Evolutionary conservation across 1,284 basidiomycete genomes (phyloP).

Genomic region (Pyrrhoderma lamaoense): DNA sequence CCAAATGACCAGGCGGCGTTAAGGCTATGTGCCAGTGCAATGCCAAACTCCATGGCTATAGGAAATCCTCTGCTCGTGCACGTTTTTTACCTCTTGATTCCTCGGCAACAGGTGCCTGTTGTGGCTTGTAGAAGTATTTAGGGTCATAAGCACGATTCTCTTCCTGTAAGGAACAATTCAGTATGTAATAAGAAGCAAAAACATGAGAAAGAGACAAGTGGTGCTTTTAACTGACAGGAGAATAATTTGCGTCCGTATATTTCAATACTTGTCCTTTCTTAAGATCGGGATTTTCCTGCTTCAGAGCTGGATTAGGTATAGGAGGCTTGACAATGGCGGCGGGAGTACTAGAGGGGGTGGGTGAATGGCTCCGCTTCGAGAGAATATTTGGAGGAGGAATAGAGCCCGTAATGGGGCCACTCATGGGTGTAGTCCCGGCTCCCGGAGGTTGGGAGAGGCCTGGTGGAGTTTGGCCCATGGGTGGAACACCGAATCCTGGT

Average conservation of each 20-base stretch:
- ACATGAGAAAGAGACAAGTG: slow-evolving; percentile 19
- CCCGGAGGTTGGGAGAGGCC: slow-evolving; percentile 23
- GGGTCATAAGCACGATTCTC: slow-evolving; percentile 72
- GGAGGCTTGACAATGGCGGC: slow-evolving; percentile 35
- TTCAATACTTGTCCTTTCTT: slow-evolving; percentile 76
- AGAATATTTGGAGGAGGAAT: neutral
- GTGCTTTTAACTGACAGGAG: slow-evolving; percentile 41
- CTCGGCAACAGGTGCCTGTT: slow-evolving; percentile 31
- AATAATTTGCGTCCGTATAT: slow-evolving; percentile 70
- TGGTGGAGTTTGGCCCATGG: slow-evolving; percentile 8
- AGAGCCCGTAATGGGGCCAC: neutral
- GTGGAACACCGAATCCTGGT: slow-evolving; percentile 13
- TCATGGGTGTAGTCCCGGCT: neutral
- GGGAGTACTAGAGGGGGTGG: slow-evolving; percentile 19
- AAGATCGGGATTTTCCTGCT: slow-evolving; percentile 61
- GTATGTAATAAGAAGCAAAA: slow-evolving; percentile 1
- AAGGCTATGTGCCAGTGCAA: slow-evolving; percentile 3
- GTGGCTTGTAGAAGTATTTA: slow-evolving; percentile 57
- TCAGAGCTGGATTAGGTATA: slow-evolving; percentile 49
- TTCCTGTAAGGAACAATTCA: slow-evolving; percentile 40
- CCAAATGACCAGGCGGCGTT: slow-evolving; percentile 4
- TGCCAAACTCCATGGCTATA: slow-evolving; percentile 30
- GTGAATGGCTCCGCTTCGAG: neutral
- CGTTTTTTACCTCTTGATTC: slow-evolving; percentile 70
- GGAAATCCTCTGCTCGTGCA: slow-evolving; percentile 71